Evolutionary conservation across 768 basidiomycete species (phyloP).

Genomic region (Boletus insuetus): DNA sequence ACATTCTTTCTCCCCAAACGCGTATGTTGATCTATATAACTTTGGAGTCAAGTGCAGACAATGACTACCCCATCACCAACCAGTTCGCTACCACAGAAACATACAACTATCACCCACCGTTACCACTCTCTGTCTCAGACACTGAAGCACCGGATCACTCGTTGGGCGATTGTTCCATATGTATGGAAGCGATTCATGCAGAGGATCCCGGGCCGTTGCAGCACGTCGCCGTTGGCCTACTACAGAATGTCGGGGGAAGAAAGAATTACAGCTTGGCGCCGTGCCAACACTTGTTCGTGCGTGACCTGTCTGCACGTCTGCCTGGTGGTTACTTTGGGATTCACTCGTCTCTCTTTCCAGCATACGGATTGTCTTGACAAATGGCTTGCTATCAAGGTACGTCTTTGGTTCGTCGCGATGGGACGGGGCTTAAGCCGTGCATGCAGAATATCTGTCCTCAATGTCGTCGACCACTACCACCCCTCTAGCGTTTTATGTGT

Average conservation of each 20-base stretch:
- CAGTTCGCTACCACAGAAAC: conserved; percentile 59
- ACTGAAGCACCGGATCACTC: conserved; percentile 73
- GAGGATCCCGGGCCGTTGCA: conserved; percentile 41
- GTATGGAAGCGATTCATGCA: conserved; percentile 81
- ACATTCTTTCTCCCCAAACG: conserved; percentile 78
- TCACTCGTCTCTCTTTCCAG: conserved; percentile 32
- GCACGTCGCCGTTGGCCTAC: conserved; percentile 37
- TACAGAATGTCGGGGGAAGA: conserved; percentile 38
- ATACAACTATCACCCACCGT: conserved; percentile 84
- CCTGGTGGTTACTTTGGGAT: neutral
- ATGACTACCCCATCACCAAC: neutral
- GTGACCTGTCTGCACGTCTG: conserved; percentile 21
- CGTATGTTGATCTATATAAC: conserved; percentile 38
- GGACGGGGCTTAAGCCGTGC: neutral
- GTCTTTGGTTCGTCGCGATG: neutral
- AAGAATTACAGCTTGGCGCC: conserved; percentile 84
- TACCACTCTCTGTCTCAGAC: conserved; percentile 58
- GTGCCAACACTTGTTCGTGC: conserved; percentile 84
- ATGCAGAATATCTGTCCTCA: conserved; percentile 86
- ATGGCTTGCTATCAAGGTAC: conserved; percentile 78
- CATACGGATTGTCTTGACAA: conserved; percentile 87
- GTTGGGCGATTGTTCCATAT: conserved; percentile 87
- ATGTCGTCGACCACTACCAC: conserved; percentile 80
- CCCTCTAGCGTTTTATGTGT: neutral
- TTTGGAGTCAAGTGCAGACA: neutral